Base-by-base conservation (phyloP, 352 stramenopile species). In the Bremia lactucae region DNA sequence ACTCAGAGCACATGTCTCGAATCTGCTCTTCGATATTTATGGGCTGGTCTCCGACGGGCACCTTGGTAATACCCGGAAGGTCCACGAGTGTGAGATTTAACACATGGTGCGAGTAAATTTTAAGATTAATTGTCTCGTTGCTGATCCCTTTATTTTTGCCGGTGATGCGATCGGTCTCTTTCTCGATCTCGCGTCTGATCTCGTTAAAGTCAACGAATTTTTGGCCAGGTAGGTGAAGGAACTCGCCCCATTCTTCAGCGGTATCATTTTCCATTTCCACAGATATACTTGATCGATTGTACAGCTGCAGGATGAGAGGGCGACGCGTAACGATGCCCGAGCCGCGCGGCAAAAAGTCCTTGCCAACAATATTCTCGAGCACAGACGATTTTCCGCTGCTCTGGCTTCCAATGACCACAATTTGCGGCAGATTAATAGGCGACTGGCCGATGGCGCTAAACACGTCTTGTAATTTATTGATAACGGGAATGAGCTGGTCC, bases 21-120 rank as follows among this genome's bases (percentile, higher is more conserved):
- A 99, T 99, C 65, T 98, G 96, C 39, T 98, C 89, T 68, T 99
- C 96, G 66, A 99, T 99, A 66, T 99, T 95, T 26, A 94, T 77
- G 10, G 97, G 97, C 62, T 99, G 97, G 77, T 99, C 96, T 26
- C 96, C 94, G 0, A 99, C 93, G 2, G 95, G 92, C 40, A 99
- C 95, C 46, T 96, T 97, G 21, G 95, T 98, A 38, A 99, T 97
- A 29, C 97, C 97, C 0, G 97, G 97, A 3, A 99, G 67, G 69
- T 99, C 97, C 37, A 99, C 96, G 36, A 99, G 76, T 40, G 97
- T 99, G 9, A 99, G 68, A 57, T 98, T 98, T 14, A 99, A 75
- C 40, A 99, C 96, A 42, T 96, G 62, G 0, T 96, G 95, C 39
- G 87, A 98, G 73, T 89, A 99, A 51, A 99, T 95, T 64, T 98